A percentile compares a stretch with the other conserved stretches of the same genome.
phyloP scores from a whole-genome alignment of 1,139 yeast genomes.

The Nakaseomyces uthaithaninus region DNA sequence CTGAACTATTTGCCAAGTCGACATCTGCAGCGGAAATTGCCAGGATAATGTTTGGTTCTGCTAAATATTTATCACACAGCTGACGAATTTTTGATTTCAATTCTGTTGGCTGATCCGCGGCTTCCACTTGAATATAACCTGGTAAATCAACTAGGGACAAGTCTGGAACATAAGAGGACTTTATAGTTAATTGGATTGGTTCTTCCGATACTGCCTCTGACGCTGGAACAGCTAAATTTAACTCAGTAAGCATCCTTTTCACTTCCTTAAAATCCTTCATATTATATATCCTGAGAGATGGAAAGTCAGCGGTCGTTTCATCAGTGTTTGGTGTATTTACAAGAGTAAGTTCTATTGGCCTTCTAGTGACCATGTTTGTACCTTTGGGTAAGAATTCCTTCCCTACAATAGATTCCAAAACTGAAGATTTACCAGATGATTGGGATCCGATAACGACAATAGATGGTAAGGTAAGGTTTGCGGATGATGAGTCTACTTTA shows the following conservation, averaged over 20 bases:
- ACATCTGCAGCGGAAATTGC: slow-evolving; percentile 98
- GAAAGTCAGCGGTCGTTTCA: slow-evolving; percentile 88
- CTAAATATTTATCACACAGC: slow-evolving; percentile 77
- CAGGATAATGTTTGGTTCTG: slow-evolving; percentile 84
- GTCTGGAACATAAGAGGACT: slow-evolving; percentile 90
- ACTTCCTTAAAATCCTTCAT: slow-evolving; percentile 83
- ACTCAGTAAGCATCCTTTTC: slow-evolving; percentile 72
- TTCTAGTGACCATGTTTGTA: slow-evolving; percentile 87
- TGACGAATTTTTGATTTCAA: slow-evolving; percentile 70
- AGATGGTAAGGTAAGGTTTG: slow-evolving; percentile 76
- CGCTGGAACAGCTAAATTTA: slow-evolving; percentile 87
- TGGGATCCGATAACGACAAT: slow-evolving; percentile 97
- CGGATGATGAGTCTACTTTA: slow-evolving; percentile 63
- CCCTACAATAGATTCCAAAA: slow-evolving; percentile 86
- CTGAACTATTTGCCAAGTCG: slow-evolving; percentile 95
- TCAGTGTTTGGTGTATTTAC: slow-evolving; percentile 74
- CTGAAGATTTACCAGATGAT: slow-evolving; percentile 94
- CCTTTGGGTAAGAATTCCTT: slow-evolving; percentile 94
- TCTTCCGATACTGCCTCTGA: slow-evolving; percentile 80
- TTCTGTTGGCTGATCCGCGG: slow-evolving; percentile 88
- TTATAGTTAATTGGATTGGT: slow-evolving; percentile 83
- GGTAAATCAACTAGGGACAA: slow-evolving; percentile 91
- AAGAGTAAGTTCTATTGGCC: slow-evolving; percentile 89
- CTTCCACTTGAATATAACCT: slow-evolving; percentile 94
- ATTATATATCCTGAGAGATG: slow-evolving; percentile 73